Evolutionary conservation across 1,284 basidiomycete species (phyloP).

Genomic region (Anthracocystis panici-leucophaei): DNA sequence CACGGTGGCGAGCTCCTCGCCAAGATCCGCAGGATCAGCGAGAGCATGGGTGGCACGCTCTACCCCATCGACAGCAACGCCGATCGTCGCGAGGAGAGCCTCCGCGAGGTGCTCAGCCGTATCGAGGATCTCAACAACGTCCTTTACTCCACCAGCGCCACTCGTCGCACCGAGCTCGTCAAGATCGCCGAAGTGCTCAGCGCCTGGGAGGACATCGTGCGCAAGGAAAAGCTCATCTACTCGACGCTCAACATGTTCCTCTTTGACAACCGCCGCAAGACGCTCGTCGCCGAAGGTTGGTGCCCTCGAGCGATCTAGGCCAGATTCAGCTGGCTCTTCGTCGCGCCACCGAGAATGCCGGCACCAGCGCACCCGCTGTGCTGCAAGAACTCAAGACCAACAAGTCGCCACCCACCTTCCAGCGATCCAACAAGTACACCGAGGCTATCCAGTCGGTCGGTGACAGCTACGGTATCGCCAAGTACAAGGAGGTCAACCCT

Average conservation of each 20-base stretch:
- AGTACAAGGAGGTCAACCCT: slow-evolving; percentile 97
- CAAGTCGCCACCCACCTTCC: slow-evolving; percentile 94
- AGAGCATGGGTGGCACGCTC: slow-evolving; percentile 96
- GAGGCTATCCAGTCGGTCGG: slow-evolving; percentile 98
- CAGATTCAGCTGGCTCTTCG: slow-evolving; percentile 88
- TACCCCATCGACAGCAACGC: slow-evolving; percentile 96
- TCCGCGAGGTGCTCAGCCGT: slow-evolving; percentile 87
- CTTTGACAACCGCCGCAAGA: slow-evolving; percentile 92
- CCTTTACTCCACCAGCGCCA: slow-evolving; percentile 75
- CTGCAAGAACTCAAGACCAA: slow-evolving; percentile 89
- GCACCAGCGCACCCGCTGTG: slow-evolving; percentile 90
- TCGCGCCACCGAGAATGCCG: slow-evolving; percentile 94
- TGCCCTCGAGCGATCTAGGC: slow-evolving; percentile 88
- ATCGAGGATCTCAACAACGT: slow-evolving; percentile 93
- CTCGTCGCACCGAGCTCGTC: slow-evolving; percentile 84
- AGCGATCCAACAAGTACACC: slow-evolving; percentile 95
- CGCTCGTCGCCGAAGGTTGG: slow-evolving; percentile 97
- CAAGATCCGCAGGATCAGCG: slow-evolving; percentile 98
- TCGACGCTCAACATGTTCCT: slow-evolving; percentile 75
- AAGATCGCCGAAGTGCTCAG: slow-evolving; percentile 87
- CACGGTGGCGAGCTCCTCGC: slow-evolving; percentile 91
- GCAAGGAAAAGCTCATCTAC: slow-evolving; percentile 93
- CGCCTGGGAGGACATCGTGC: slow-evolving; percentile 92
- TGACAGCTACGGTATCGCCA: slow-evolving; percentile 94
- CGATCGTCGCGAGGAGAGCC: slow-evolving; percentile 88